Conservation (phyloP, 345 rosid species). For the Linum tenue region DNA sequence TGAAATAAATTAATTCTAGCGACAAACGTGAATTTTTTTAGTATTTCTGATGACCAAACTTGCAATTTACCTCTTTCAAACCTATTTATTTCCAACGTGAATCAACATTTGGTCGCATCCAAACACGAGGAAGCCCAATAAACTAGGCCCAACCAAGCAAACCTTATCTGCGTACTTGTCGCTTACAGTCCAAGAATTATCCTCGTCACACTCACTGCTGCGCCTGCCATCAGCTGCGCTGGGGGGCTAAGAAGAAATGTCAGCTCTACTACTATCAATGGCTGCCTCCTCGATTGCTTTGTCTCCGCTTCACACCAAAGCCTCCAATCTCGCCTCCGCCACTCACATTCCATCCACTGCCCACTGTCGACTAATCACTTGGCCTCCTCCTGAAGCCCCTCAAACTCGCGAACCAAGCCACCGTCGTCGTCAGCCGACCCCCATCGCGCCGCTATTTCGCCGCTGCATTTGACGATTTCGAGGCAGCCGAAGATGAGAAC, state of each 20-base stretch:
- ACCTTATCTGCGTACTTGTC: not conserved
- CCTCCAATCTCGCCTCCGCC: constrained; percentile 18
- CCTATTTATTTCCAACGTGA: no score
- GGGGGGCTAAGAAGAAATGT: not conserved
- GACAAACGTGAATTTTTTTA: no score
- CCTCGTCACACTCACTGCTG: not conserved
- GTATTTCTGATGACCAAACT: no score
- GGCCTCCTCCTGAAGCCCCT: constrained; percentile 30
- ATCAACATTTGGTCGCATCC: no score
- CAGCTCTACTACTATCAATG: constrained; percentile 15
- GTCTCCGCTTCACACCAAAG: constrained; percentile 22
- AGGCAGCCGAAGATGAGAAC: constrained; percentile 21
- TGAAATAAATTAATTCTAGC: no score
- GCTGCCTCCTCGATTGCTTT: constrained; percentile 31
- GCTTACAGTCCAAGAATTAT: no score
- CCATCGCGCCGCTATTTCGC: constrained; percentile 22
- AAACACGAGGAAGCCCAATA: no score
- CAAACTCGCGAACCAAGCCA: constrained; percentile 29
- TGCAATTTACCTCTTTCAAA: no score
- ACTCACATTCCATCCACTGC: constrained; percentile 15
- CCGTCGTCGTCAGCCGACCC: constrained; percentile 15
- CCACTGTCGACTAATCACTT: constrained; percentile 17
- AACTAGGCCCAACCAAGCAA: not conserved
- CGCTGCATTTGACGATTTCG: constrained; percentile 29
- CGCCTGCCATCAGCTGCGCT: not conserved